Percentiles rank a stretch among this genome's conserved stretches.
Evolutionary conservation across 345 rosid species (phyloP).

Genomic region (Eucalyptus melliodora): DNA sequence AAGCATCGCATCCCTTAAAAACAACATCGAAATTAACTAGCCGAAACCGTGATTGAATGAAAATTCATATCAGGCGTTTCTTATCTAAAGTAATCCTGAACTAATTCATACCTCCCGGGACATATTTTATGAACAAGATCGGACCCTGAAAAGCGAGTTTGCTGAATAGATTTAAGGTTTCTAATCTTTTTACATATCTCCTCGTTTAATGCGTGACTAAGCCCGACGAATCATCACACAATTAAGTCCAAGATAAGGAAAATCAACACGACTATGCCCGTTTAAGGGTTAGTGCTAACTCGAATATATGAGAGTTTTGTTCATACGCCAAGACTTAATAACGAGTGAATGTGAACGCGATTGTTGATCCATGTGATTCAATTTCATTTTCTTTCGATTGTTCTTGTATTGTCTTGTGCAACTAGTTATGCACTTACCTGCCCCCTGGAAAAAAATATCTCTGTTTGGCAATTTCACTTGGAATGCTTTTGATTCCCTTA

Average conservation of each 20-base stretch:
- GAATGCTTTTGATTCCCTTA: neutral
- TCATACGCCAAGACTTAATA: neutral
- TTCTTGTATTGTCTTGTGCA: neutral
- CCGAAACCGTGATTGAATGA: neutral
- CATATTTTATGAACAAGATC: neutral
- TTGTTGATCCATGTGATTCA: neutral
- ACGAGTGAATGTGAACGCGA: neutral
- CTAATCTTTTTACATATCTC: neutral
- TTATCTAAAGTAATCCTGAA: neutral
- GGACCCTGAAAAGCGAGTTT: neutral
- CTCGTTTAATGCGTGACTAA: neutral
- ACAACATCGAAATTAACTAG: neutral
- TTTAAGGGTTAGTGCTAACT: neutral
- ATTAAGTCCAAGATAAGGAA: neutral
- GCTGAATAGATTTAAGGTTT: neutral
- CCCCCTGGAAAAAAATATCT: neutral
- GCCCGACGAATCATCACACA: neutral
- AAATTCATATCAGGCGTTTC: neutral
- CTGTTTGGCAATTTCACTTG: neutral
- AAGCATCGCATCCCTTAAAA: constrained; percentile 81
- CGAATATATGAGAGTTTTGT: neutral
- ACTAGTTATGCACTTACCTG: neutral
- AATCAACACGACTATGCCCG: neutral
- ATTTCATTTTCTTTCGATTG: neutral
- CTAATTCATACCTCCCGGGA: neutral